These are phyloP conservation scores for Annulohypoxylon moriforme DNA, from an alignment of 495 filamentous ascomycete genomes.

Conservation along the genomic window DNA sequence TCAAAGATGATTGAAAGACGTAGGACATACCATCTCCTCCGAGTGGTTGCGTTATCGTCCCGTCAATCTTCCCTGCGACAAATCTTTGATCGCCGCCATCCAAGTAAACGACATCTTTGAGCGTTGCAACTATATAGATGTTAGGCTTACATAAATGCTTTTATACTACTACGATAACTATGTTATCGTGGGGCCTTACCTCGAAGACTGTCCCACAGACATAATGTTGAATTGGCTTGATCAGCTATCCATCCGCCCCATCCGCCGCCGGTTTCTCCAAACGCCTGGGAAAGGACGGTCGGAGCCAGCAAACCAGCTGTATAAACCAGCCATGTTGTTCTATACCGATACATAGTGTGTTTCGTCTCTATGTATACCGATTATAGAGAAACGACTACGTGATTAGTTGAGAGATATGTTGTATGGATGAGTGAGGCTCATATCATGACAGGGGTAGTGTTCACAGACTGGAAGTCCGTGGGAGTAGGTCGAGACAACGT, in stretches of 20 bases:
- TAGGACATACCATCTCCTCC: constrained; percentile 52
- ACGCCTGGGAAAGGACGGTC: constrained; percentile 46
- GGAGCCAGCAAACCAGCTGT: constrained; percentile 40
- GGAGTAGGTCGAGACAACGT: constrained; percentile 14
- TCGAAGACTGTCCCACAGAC: constrained; percentile 66
- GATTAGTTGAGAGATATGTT: constrained; percentile 22
- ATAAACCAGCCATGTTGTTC: constrained; percentile 41
- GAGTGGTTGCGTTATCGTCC: constrained; percentile 23
- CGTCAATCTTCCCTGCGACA: constrained; percentile 57
- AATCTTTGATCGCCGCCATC: constrained; percentile 72
- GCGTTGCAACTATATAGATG: constrained; percentile 62
- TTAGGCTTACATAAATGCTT: constrained; percentile 33
- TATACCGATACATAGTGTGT: constrained; percentile 42
- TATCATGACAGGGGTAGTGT: constrained; percentile 23
- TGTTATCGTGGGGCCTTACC: constrained; percentile 51
- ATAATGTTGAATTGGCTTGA: constrained; percentile 67
- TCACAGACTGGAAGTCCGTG: constrained; percentile 7
- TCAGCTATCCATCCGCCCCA: constrained; percentile 50
- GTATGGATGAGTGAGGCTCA: constrained; percentile 31
- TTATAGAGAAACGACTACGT: constrained; percentile 17
- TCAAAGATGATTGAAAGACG: neutral
- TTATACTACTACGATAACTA: neutral
- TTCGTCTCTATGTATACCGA: constrained; percentile 18
- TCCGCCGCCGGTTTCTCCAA: constrained; percentile 1
- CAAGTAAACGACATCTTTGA: constrained; percentile 74